phyloP scores from a whole-genome alignment of 495 filamentous ascomycete genomes.

The Aspergillus diversus region DNA sequence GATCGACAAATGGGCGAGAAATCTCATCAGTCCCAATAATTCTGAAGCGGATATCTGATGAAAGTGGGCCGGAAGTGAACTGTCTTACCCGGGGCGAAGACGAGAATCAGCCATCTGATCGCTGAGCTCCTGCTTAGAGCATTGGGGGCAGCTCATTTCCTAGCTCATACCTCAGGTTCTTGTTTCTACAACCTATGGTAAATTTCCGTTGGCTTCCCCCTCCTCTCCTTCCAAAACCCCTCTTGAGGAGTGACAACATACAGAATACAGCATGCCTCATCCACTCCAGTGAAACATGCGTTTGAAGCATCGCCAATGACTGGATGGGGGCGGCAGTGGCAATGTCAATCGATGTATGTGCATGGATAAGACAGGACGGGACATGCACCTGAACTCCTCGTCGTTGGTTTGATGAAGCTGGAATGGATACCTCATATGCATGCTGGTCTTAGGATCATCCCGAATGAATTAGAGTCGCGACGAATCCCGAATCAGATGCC shows the following conservation, averaged over 20 bases:
- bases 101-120: no score
- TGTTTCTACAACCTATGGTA: not conserved
- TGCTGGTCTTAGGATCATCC: conserved; percentile 20
- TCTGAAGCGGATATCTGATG: no score
- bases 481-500: conserved; percentile 4
- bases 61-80: no score
- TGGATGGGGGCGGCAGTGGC: not conserved
- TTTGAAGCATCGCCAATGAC: not conserved
- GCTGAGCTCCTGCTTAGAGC: no score
- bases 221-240: conserved; percentile 2
- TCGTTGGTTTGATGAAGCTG: not conserved
- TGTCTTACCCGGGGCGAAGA: no score
- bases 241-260: not conserved
- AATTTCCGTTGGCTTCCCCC: not conserved
- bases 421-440: conserved; percentile 27
- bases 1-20: no score
- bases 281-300: conserved; percentile 2
- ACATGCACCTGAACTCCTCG: not conserved
- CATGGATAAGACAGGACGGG: conserved; percentile 10
- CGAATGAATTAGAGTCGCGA: conserved; percentile 9
- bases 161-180: not conserved
- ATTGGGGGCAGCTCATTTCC: no score
- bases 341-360: not conserved
- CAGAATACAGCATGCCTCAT: conserved; percentile 2
- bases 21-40: no score